phyloP scores from a whole-genome alignment of 768 basidiomycete genomes.

The Scleroderma citrinum region DNA sequence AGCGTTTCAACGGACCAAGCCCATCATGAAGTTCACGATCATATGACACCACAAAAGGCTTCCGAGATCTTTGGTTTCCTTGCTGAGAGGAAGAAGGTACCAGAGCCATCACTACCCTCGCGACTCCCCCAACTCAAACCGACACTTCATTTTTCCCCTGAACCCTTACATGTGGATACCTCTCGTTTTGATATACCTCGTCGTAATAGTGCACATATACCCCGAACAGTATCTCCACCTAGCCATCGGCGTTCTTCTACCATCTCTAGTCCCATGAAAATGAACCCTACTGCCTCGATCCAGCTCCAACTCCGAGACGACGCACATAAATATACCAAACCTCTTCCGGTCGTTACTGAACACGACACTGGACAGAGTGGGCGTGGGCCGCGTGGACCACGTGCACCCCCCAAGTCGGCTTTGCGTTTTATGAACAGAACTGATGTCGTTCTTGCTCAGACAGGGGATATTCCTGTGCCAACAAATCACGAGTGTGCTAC shows the following conservation, averaged over 20 bases:
- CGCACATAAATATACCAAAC: conserved; percentile 1
- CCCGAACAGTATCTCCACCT: conserved; percentile 9
- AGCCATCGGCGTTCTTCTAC: conserved; percentile 10
- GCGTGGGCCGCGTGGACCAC: conserved; percentile 41
- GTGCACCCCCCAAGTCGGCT: conserved; percentile 29
- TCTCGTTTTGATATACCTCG: conserved; percentile 12
- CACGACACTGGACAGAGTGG: conserved; percentile 19
- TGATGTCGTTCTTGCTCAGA: neutral
- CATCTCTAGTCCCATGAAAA: conserved; percentile 10
- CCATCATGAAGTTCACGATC: conserved; percentile 22
- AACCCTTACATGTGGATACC: conserved; percentile 22
- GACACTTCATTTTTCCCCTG: conserved; percentile 19
- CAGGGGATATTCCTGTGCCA: neutral
- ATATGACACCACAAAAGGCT: conserved; percentile 57
- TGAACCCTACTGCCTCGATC: neutral
- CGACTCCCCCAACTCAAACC: conserved; percentile 26
- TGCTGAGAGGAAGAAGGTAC: conserved; percentile 39
- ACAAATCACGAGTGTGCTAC: neutral
- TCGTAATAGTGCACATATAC: conserved; percentile 8
- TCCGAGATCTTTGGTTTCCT: conserved; percentile 75
- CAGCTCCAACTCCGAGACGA: neutral
- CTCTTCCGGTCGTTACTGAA: neutral
- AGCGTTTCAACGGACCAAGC: conserved; percentile 45
- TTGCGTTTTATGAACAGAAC: conserved; percentile 10
- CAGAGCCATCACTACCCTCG: conserved; percentile 30